Percentiles rank a stretch among this genome's conserved stretches.
These are phyloP conservation scores for Pythium phragmitis DNA, from an alignment of 352 stramenopile genomes.

Conservation along the genomic window DNA sequence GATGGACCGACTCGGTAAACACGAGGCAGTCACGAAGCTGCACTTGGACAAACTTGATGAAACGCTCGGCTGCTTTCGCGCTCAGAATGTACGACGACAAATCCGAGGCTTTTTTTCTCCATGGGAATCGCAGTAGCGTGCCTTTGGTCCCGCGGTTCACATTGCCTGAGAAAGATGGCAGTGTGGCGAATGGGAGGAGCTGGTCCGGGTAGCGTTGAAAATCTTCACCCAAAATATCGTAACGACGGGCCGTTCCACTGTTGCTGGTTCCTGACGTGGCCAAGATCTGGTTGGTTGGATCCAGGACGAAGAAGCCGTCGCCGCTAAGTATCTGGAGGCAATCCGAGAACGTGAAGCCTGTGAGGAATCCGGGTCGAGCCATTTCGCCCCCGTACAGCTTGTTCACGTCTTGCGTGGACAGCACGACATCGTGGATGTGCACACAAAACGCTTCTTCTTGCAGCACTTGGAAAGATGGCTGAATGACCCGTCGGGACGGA, in stretches of 20 bases:
- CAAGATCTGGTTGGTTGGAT: constrained; percentile 37
- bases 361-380: constrained; percentile 52
- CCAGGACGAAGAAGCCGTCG: constrained; percentile 74
- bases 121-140: constrained; percentile 73
- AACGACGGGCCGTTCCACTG: constrained; percentile 41
- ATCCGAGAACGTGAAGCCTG: constrained; percentile 63
- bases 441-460: constrained; percentile 72
- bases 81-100: constrained; percentile 42
- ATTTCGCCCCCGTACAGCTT: constrained; percentile 47
- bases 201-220: constrained; percentile 76
- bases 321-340: constrained; percentile 81
- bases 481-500: constrained; percentile 60
- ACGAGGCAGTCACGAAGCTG: constrained; percentile 59
- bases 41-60: constrained; percentile 43
- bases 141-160: constrained; percentile 44
- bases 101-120: constrained; percentile 43
- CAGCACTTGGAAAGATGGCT: constrained; percentile 67
- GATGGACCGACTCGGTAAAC: constrained; percentile 67
- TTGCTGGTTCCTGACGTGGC: background rate
- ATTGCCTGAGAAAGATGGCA: constrained; percentile 64
- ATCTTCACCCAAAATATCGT: constrained; percentile 58
- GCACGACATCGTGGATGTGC: constrained; percentile 59
- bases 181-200: constrained; percentile 62
- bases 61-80: constrained; percentile 25
- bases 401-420: constrained; percentile 55